Evolutionary conservation across 2,329 filamentous ascomycete genomes (phyloP).

Genomic region (Drechslerella coelobrocha): DNA sequence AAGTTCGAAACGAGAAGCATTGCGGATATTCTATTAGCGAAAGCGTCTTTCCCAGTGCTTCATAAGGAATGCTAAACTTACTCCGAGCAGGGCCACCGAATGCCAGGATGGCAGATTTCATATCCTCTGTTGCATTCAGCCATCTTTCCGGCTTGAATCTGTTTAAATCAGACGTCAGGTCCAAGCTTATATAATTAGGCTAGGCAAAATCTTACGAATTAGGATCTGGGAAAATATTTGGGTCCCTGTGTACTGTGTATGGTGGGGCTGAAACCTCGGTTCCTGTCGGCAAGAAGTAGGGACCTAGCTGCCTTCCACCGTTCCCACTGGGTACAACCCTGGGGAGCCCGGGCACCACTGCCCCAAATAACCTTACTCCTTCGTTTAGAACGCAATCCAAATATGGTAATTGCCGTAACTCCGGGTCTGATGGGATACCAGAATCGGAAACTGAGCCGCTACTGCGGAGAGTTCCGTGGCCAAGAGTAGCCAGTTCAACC

Average conservation of each 20-base stretch:
- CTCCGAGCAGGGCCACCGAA: conserved; percentile 21
- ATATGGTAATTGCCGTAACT: neutral
- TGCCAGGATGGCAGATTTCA: conserved; percentile 9
- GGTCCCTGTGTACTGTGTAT: neutral
- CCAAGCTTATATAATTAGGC: neutral
- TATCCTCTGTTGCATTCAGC: conserved; percentile 27
- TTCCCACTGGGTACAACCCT: neutral
- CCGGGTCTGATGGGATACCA: too few species aligned
- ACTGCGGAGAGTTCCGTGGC: neutral
- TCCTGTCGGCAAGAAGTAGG: neutral
- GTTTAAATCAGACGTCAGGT: neutral
- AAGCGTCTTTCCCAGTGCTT: too few species aligned
- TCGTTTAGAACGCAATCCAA: neutral
- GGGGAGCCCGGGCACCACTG: neutral
- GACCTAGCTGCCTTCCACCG: neutral
- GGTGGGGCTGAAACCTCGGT: neutral
- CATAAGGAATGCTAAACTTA: conserved; percentile 1
- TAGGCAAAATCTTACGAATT: neutral
- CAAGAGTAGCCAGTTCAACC: neutral
- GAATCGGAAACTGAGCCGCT: too few species aligned
- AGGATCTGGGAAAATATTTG: neutral
- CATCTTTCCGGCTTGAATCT: conserved; percentile 33
- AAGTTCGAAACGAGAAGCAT: neutral
- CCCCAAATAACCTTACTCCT: neutral
- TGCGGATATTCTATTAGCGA: neutral